Percentiles rank a stretch among this genome's conserved stretches.
These are phyloP conservation scores for Seminavis robusta DNA, from an alignment of 108 stramenopile species.

Conservation along the genomic window DNA sequence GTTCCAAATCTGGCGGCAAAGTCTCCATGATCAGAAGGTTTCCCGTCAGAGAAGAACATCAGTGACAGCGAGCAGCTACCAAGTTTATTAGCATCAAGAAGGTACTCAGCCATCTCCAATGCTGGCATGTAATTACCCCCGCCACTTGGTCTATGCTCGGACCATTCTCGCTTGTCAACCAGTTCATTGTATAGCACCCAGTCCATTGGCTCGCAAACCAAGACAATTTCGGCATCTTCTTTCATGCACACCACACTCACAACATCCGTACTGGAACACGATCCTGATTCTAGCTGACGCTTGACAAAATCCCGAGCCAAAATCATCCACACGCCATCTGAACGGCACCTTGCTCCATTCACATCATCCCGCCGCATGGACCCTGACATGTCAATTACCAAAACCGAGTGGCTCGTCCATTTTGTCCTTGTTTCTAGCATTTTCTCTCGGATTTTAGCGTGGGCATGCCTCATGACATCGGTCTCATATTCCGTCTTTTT, in stretches of 20 bases:
- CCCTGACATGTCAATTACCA: constrained; percentile 50
- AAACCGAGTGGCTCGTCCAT: constrained; percentile 43
- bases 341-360: constrained; percentile 32
- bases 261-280: constrained; percentile 23
- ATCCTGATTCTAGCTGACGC: not conserved
- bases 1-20: constrained; percentile 8
- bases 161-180: constrained; percentile 32
- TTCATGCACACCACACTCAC: constrained; percentile 30
- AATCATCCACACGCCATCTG: constrained; percentile 45
- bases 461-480: constrained; percentile 3
- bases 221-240: constrained; percentile 21
- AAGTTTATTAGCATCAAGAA: constrained; percentile 12
- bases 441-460: not conserved
- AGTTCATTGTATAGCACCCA: constrained; percentile 37
- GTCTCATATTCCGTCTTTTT: too few species aligned
- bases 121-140: constrained; percentile 35
- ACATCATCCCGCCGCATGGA: constrained; percentile 44
- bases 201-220: constrained; percentile 20
- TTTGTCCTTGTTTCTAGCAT: not conserved
- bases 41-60: constrained; percentile 44
- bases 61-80: constrained; percentile 26
- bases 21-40: constrained; percentile 34
- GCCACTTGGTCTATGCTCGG: constrained; percentile 15
- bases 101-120: constrained; percentile 15
- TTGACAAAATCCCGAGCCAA: constrained; percentile 44